Percentiles rank a stretch among this genome's conserved stretches.
Conservation (phyloP, 2,329 filamentous ascomycete species). For the Cytospora chrysosperma region DNA sequence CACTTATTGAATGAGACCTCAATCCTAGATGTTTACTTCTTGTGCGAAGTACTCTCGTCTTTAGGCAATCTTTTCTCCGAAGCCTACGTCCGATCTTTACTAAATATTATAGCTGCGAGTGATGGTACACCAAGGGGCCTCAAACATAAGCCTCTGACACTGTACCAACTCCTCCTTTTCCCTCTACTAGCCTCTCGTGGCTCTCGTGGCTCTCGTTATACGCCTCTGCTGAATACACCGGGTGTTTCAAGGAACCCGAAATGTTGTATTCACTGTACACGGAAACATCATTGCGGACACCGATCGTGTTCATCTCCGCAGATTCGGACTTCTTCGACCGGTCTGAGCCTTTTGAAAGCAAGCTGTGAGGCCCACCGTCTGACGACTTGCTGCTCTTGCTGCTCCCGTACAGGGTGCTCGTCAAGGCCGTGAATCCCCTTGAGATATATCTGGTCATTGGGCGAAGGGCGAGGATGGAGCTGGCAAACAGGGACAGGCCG, state of each 20-base stretch:
- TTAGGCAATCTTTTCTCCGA: too few species aligned
- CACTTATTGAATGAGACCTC: too few species aligned
- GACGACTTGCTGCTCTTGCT: constrained; percentile 2
- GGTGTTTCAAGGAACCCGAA: not conserved
- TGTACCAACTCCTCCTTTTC: not conserved
- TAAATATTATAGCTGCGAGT: too few species aligned
- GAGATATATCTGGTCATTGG: constrained; percentile 15
- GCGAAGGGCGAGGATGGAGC: constrained; percentile 20
- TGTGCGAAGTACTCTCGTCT: too few species aligned
- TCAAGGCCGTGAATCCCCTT: not conserved
- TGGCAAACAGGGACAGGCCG: constrained; percentile 22
- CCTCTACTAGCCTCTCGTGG: constrained; percentile 6
- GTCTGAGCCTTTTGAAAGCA: constrained; percentile 6
- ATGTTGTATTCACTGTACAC: constrained; percentile 6
- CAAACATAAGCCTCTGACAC: not conserved
- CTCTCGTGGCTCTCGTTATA: constrained; percentile 19
- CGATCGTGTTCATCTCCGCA: constrained; percentile 15
- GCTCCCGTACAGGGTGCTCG: not conserved
- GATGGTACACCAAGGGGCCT: not conserved
- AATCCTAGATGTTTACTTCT: too few species aligned
- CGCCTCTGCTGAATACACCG: constrained; percentile 11
- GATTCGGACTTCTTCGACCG: constrained; percentile 4
- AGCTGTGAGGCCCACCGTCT: not conserved
- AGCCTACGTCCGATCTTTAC: too few species aligned
- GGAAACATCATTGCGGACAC: constrained; percentile 14